Conservation (phyloP, 495 filamentous ascomycete genomes). For the Achaetomiella virescens region DNA sequence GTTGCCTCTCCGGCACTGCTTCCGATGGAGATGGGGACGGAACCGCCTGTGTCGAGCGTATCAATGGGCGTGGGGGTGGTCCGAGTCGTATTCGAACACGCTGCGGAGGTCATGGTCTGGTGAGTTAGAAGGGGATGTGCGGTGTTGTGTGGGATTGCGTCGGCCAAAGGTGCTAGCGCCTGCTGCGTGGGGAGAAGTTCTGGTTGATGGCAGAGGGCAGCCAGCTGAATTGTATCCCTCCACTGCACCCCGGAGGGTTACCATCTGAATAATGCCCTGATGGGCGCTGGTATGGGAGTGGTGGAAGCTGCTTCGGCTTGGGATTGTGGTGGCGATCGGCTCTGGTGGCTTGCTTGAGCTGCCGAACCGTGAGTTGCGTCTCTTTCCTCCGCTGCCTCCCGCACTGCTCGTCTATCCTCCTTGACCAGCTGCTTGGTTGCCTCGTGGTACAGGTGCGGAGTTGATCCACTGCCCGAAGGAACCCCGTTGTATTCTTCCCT, state of each 20-base stretch:
- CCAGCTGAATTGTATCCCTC: background rate
- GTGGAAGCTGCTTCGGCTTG: background rate
- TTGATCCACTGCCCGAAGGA: background rate
- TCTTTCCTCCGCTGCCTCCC: background rate
- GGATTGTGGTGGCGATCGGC: background rate
- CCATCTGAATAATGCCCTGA: background rate
- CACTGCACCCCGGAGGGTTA: background rate
- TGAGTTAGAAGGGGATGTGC: background rate
- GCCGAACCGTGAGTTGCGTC: background rate
- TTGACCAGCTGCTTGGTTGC: background rate
- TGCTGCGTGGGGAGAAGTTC: background rate
- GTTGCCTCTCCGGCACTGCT: background rate
- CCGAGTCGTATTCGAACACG: background rate
- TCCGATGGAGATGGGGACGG: slow-evolving; percentile 5
- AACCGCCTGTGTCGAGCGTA: background rate
- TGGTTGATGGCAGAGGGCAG: background rate
- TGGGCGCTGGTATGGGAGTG: background rate
- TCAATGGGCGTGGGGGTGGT: background rate
- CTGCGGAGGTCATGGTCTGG: background rate
- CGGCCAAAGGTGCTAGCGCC: background rate
- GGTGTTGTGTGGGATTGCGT: background rate
- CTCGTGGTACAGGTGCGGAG: background rate
- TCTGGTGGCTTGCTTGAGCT: background rate
- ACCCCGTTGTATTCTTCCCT: background rate
- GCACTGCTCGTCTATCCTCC: background rate